Base-by-base conservation (phyloP, 352 stramenopile genomes). In the Thalassiosira pacifica region DNA sequence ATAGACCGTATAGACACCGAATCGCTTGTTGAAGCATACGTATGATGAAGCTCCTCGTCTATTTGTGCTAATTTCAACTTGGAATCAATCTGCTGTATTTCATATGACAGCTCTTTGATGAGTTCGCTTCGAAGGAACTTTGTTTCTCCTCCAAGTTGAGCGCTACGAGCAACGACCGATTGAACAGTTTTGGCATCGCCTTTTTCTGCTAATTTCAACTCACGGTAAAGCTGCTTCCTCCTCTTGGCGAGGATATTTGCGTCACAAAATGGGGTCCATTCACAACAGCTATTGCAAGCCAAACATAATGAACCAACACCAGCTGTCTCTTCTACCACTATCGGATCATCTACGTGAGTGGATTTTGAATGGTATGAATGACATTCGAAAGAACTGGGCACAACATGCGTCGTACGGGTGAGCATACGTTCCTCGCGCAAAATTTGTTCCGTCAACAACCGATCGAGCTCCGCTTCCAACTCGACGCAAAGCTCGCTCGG, bases 31-130 rank as follows among this genome's bases (percentile, higher is more conserved):
- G 90, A 94, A 13, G 90, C 87, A 79, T 97, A 98, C 16, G 95
- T 97, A 45, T 93, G 88, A 76, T 98, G 97, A n/a, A 98, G 94
- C 69, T 98, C 97, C 22, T 92, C 84, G 74, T 98, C 97, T n/a
- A 98, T 92, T 0, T 79, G 91, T 29, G 64, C 42, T 22, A 96
- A 57, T 3, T 94, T 93, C 4, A 98, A 88, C 1, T 83, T 69
- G 13, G 66, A 52, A 70, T 90, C 78, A 16, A 96, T 79, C 13
- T 88, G 61, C 29, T 75, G 66, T 26, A 90, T 71, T 79, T 96
- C 92, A 40, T 69, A 42, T 22, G 45, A 71, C 6, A 96, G 59
- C 60, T 95, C 92, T 32, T 91, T 70, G 9, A 96, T 75, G 22
- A 93, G 32, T 73, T 96, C 92, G 9, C 32, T 64, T 13, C 73